These are phyloP conservation scores for Xylariomycetidae sp. DNA, from an alignment of 2,329 filamentous ascomycete species.

Conservation along the genomic window DNA sequence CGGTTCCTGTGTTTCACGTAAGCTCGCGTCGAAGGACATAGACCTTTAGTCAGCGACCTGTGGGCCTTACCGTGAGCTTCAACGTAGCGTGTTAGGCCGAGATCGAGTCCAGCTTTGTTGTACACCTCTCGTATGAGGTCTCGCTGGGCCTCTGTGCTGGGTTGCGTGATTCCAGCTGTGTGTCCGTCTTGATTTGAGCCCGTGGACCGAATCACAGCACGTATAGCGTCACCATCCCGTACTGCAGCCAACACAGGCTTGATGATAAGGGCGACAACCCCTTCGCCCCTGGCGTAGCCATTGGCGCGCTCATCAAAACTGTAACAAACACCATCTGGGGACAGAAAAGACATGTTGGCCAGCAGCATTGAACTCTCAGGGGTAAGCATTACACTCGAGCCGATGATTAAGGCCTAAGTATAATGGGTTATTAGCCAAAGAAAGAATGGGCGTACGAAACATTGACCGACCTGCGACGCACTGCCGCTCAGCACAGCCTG, in stretches of 20 bases:
- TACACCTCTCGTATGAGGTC: slow-evolving; percentile 29
- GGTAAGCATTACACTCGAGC: slow-evolving; percentile 26
- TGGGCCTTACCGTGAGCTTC: slow-evolving; percentile 26
- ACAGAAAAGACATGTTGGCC: slow-evolving; percentile 31
- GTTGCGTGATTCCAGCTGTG: slow-evolving; percentile 24
- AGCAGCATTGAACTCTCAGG: slow-evolving; percentile 23
- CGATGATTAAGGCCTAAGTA: slow-evolving; percentile 27
- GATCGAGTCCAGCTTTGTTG: slow-evolving; percentile 15
- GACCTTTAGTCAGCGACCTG: not conserved
- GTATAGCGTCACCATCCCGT: slow-evolving; percentile 32
- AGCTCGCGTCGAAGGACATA: slow-evolving; percentile 1
- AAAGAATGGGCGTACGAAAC: slow-evolving; percentile 3
- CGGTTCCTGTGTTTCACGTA: slow-evolving; percentile 30
- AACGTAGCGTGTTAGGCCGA: slow-evolving; percentile 21
- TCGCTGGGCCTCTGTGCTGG: slow-evolving; percentile 25
- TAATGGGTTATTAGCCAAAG: slow-evolving; percentile 6
- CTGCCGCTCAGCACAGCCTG: slow-evolving; percentile 18
- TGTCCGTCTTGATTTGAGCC: slow-evolving; percentile 26
- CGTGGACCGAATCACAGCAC: slow-evolving; percentile 30
- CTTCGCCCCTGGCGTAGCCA: slow-evolving; percentile 43
- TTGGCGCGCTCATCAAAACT: slow-evolving; percentile 25
- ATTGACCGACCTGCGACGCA: slow-evolving; percentile 15
- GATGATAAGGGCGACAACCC: slow-evolving; percentile 43
- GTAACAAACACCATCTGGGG: slow-evolving; percentile 29
- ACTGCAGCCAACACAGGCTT: slow-evolving; percentile 46